Evolutionary conservation across 1,139 yeast genomes (phyloP).

Genomic region (Blastobotrys arbuscula): DNA sequence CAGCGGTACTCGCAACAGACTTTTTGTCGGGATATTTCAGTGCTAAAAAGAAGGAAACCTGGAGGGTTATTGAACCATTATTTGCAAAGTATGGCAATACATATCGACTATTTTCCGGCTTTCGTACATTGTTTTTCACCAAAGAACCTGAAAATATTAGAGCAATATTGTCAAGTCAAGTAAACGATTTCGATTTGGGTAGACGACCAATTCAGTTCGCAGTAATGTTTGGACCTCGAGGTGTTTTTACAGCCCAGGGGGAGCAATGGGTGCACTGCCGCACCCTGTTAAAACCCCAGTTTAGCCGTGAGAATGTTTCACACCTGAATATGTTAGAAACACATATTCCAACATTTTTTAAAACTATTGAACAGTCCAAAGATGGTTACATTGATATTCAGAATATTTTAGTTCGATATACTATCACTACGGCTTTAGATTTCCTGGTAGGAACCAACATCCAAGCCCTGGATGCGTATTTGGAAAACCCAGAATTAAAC

Average conservation of each 20-base stretch:
- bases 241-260: constrained; percentile 54
- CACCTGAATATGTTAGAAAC: constrained; percentile 45
- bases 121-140: constrained; percentile 30
- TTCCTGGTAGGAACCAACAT: constrained; percentile 13
- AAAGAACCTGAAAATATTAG: constrained; percentile 44
- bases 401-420: constrained; percentile 12
- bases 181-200: constrained; percentile 48
- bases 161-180: constrained; percentile 37
- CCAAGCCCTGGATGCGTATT: constrained; percentile 10
- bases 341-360: constrained; percentile 40
- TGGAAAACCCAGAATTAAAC: constrained; percentile 3
- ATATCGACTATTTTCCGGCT: neutral
- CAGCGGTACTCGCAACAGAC: neutral
- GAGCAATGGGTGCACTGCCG: constrained; percentile 53
- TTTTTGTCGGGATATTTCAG: neutral
- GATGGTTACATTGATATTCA: constrained; percentile 7
- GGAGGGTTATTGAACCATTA: constrained; percentile 5
- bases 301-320: constrained; percentile 49
- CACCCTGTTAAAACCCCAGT: constrained; percentile 54
- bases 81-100: constrained; percentile 6
- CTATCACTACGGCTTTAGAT: constrained; percentile 14
- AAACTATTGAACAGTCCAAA: constrained; percentile 1
- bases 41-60: constrained; percentile 1
- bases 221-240: constrained; percentile 46
- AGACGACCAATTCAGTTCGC: constrained; percentile 40